Percentiles rank a stretch among this genome's conserved stretches.
phyloP scores from a whole-genome alignment of 2,329 filamentous ascomycete genomes.

The Trichoderma koningiopsis region DNA sequence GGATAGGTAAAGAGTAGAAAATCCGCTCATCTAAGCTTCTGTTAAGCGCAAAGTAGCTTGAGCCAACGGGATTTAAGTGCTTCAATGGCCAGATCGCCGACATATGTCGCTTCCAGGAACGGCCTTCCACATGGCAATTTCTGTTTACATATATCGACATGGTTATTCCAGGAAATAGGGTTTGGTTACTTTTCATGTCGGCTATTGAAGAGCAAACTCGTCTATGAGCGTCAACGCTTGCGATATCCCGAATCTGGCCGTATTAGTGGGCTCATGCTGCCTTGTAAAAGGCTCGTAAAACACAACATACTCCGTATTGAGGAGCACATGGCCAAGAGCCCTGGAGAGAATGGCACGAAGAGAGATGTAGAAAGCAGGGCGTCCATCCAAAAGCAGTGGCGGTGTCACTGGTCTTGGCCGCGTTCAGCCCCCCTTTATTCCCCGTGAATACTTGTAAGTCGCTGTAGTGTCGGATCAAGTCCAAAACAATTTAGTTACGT shows the following conservation, averaged over 20 bases:
- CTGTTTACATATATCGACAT: not conserved
- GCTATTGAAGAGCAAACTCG: not conserved
- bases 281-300: not conserved
- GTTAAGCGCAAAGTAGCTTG: not conserved
- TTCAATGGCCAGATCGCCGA: slow-evolving; percentile 1
- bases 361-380: not conserved
- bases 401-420: not conserved
- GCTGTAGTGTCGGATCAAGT: slow-evolving; percentile 5
- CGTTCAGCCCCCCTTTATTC: not conserved
- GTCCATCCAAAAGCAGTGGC: not conserved
- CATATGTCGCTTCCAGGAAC: not conserved
- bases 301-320: not conserved
- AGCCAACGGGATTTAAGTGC: slow-evolving; percentile 3
- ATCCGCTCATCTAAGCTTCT: not conserved
- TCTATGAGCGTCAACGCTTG: not conserved
- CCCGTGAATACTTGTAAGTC: not conserved
- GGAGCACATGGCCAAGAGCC: not conserved
- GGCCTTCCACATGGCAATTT: not conserved
- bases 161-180: not conserved
- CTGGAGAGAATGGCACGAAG: not conserved
- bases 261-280: not conserved
- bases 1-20: not conserved
- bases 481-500: not conserved
- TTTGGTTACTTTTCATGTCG: not conserved
- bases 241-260: not conserved